These are phyloP conservation scores for Piper betle DNA, from an alignment of 164 flowering plant genomes.

Conservation along the genomic window DNA sequence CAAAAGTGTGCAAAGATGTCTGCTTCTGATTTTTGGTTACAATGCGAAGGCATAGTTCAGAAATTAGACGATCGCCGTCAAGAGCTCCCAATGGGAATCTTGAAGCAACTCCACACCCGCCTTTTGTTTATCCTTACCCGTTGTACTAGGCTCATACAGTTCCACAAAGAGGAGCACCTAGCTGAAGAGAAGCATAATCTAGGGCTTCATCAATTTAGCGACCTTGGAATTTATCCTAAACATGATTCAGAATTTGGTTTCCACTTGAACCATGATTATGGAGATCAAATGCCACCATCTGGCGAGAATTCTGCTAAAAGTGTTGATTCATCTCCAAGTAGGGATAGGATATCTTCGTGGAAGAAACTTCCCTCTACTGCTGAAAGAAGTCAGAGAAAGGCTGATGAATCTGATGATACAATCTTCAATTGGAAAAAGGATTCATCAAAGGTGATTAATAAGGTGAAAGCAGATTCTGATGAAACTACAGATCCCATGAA, in stretches of 20 bases:
- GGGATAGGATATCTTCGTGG: conserved; percentile 89
- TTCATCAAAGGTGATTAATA: conserved; percentile 18
- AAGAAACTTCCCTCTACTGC: conserved; percentile 79
- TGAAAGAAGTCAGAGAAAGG: conserved; percentile 48
- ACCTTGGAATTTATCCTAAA: conserved; percentile 86
- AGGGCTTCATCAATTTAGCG: conserved; percentile 81
- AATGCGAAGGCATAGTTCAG: conserved; percentile 89
- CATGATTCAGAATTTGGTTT: conserved; percentile 23
- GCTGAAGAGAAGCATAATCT: conserved; percentile 62
- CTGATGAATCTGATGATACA: conserved; percentile 22
- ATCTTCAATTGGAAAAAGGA: conserved; percentile 29
- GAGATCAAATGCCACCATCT: conserved; percentile 5
- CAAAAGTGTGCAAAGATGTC: conserved; percentile 76
- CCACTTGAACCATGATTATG: conserved; percentile 6
- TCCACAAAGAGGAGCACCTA: conserved; percentile 71
- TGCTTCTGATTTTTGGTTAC: conserved; percentile 74
- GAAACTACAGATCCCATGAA: conserved; percentile 20
- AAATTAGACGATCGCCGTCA: conserved; percentile 87
- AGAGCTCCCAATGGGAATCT: conserved; percentile 68
- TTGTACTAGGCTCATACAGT: conserved; percentile 86
- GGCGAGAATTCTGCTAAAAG: conserved; percentile 53
- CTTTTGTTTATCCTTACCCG: conserved; percentile 89
- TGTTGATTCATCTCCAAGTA: conserved; percentile 47
- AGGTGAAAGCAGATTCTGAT: conserved; percentile 9
- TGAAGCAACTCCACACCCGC: conserved; percentile 79